A percentile compares a stretch with the other conserved stretches of the same genome.
Evolutionary conservation across 306 rosid genomes (phyloP).

Genomic region (Gastrolobium villosum): DNA sequence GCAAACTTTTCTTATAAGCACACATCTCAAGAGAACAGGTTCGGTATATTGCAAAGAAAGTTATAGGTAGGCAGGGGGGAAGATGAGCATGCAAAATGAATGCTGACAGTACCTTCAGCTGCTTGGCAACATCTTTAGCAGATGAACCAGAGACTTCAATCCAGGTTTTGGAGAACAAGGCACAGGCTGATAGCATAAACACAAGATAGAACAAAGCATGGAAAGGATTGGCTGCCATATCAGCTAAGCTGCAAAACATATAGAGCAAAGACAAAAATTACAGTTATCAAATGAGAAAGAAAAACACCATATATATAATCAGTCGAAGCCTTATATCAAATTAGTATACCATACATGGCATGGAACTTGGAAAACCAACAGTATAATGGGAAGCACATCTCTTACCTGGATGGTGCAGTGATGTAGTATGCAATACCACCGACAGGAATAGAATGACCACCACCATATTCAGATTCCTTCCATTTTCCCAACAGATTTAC

Average conservation of each 20-base stretch:
- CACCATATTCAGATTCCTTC: constrained; percentile 95
- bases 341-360: constrained; percentile 9
- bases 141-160: constrained; percentile 98
- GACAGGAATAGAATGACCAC: constrained; percentile 87
- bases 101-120: constrained; percentile 71
- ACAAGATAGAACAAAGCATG: constrained; percentile 89
- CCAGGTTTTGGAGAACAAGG: constrained; percentile 95
- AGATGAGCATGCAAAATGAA: background rate
- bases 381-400: constrained; percentile 19
- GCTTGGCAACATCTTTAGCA: constrained; percentile 96
- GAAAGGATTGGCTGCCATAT: constrained; percentile 97
- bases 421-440: constrained; percentile 96
- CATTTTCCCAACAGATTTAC: constrained; percentile 92
- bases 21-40: background rate
- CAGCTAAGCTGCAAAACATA: constrained; percentile 80
- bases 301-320: background rate
- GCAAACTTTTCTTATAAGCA: background rate
- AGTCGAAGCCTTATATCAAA: background rate
- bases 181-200: constrained; percentile 94
- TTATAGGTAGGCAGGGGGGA: too few species aligned
- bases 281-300: background rate
- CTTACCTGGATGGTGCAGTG: constrained; percentile 92
- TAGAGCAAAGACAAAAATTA: constrained; percentile 27
- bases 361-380: background rate
- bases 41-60: constrained; percentile 8